Evolutionary conservation across 2,329 filamentous ascomycete genomes (phyloP).

Genomic region (Fusarium zealandicum): DNA sequence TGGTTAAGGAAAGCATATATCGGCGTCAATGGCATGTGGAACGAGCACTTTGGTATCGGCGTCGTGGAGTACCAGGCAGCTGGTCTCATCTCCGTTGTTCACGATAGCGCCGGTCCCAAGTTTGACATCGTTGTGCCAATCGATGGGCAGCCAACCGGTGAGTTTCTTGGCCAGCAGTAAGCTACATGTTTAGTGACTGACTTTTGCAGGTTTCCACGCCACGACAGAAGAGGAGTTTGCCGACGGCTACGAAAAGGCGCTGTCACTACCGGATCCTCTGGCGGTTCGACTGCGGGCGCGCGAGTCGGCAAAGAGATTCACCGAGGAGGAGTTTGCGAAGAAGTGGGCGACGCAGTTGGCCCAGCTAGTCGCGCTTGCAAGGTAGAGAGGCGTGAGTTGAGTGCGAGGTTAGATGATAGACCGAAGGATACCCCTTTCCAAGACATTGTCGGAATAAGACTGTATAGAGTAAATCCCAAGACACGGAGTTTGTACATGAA

Average conservation of each 20-base stretch:
- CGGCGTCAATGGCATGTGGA: conserved; percentile 99
- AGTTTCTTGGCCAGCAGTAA: conserved; percentile 34
- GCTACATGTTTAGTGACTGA: neutral
- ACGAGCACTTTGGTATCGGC: conserved; percentile 98
- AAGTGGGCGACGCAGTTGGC: conserved; percentile 82
- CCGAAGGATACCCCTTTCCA: conserved; percentile 48
- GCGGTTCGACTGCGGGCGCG: conserved; percentile 79
- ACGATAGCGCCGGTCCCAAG: conserved; percentile 91
- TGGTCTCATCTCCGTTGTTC: conserved; percentile 89
- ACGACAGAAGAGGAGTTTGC: conserved; percentile 82
- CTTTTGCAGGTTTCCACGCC: conserved; percentile 77
- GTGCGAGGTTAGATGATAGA: conserved; percentile 42
- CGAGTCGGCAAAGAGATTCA: conserved; percentile 82
- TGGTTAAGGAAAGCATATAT: conserved; percentile 80
- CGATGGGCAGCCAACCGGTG: conserved; percentile 80
- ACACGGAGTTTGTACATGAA: neutral
- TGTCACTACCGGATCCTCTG: conserved; percentile 74
- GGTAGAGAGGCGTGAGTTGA: conserved; percentile 32
- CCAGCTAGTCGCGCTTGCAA: conserved; percentile 65
- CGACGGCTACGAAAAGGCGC: conserved; percentile 76
- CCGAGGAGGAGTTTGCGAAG: conserved; percentile 81
- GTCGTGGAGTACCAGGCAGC: conserved; percentile 98
- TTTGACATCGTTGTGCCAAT: conserved; percentile 87
- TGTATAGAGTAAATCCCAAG: conserved; percentile 23
- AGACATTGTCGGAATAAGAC: conserved; percentile 14